phyloP scores from a whole-genome alignment of 208 protist genomes.

The Lotmaria passim region DNA sequence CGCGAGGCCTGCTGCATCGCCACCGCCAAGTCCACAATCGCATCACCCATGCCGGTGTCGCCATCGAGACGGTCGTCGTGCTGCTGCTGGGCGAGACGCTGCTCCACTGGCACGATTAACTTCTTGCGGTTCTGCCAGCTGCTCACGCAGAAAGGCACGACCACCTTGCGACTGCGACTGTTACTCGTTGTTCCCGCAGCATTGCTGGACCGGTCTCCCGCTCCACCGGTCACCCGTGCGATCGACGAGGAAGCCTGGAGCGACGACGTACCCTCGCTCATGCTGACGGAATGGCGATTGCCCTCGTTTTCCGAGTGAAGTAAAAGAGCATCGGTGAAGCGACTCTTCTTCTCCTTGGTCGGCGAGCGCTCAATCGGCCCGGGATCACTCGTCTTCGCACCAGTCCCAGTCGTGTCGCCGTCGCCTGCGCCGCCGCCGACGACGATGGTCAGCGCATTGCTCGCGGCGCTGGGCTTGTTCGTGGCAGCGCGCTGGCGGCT shows the following conservation, averaged over 20 bases:
- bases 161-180: slow-evolving; percentile 32
- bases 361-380: slow-evolving; percentile 80
- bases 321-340: slow-evolving; percentile 30
- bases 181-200: not conserved
- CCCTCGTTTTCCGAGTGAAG: slow-evolving; percentile 8
- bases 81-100: slow-evolving; percentile 72
- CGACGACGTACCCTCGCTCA: too few species aligned
- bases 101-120: slow-evolving; percentile 75
- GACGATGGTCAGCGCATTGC: slow-evolving; percentile 31
- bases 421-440: slow-evolving; percentile 7
- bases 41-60: slow-evolving; percentile 49
- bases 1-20: slow-evolving; percentile 65
- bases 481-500: slow-evolving; percentile 16
- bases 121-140: slow-evolving; percentile 88
- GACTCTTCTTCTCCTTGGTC: slow-evolving; percentile 46
- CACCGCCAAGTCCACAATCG: slow-evolving; percentile 66
- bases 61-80: slow-evolving; percentile 30
- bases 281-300: too few species aligned
- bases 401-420: slow-evolving; percentile 9
- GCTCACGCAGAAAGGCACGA: slow-evolving; percentile 74
- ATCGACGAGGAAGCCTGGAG: too few species aligned
- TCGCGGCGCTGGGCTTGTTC: slow-evolving; percentile 1
- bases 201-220: not conserved
- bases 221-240: not conserved
- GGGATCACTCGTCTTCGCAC: slow-evolving; percentile 28